Conservation (phyloP, 169 alveolate species). For the Plasmodium sp. region DNA sequence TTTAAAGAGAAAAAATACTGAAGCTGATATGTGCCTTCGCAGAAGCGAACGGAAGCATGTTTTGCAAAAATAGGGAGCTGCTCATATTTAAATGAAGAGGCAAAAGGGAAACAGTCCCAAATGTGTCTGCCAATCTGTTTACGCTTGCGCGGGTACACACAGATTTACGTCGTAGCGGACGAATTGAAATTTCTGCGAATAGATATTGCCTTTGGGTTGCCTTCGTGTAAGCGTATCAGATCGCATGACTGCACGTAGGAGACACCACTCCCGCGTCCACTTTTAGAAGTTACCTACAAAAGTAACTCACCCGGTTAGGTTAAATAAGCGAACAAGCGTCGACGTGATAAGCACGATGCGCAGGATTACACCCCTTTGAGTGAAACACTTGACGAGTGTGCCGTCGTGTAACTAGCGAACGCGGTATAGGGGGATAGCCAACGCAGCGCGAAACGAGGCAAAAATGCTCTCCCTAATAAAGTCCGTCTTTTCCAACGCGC, state of each 20-base stretch:
- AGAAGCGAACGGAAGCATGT: background rate
- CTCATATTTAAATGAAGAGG: background rate
- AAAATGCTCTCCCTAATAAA: conserved; percentile 64
- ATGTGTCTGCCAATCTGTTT: background rate
- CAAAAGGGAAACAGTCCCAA: background rate
- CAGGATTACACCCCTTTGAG: background rate
- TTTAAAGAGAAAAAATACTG: background rate
- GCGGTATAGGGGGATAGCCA: background rate
- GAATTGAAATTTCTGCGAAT: background rate
- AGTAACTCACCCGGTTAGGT: background rate
- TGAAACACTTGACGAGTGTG: background rate
- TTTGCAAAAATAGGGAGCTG: background rate
- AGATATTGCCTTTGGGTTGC: background rate
- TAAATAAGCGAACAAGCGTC: background rate
- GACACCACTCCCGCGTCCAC: background rate
- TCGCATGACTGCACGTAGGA: background rate
- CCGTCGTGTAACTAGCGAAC: background rate
- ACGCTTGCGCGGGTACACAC: background rate
- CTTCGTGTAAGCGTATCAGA: background rate
- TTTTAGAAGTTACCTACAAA: background rate
- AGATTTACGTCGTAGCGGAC: background rate
- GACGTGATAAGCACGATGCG: background rate
- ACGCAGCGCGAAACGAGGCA: background rate
- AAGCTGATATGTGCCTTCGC: background rate
- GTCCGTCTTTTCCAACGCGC: conserved; percentile 52